Evolutionary conservation across 768 basidiomycete species (phyloP), one percentile per base, ranked within the genome.

Genomic region (Tulasnella sp.): DNA sequence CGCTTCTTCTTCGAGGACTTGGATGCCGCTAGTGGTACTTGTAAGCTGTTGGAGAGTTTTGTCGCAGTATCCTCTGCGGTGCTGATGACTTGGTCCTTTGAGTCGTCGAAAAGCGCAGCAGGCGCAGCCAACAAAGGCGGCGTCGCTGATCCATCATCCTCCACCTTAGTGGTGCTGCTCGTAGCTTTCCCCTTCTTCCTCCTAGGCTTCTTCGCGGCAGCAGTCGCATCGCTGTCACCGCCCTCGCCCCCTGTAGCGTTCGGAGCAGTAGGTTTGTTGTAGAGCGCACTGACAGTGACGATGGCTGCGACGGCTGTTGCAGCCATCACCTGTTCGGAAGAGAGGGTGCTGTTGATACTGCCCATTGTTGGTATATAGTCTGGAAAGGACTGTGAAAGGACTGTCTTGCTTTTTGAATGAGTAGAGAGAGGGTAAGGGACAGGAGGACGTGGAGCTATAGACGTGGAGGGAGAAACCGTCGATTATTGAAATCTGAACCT

Each of bases 351-450:
- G 60, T 76, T 74, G 54, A 75, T 65, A 21, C 75, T 72, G 47
- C 79, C 78, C 79, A 79, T 79, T 44, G 48, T 38, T 30, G 30
- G 23, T n/a, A n/a, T n/a, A n/a, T n/a, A n/a, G n/a, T n/a, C n/a
- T n/a, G n/a, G n/a, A n/a, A n/a, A n/a, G n/a, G n/a, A n/a, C n/a
- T n/a, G n/a, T n/a, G n/a, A n/a, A n/a, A n/a, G n/a, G n/a, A n/a
- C n/a, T n/a, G n/a, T n/a, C n/a, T n/a, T n/a, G n/a, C n/a, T n/a
- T n/a, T n/a, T n/a, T n/a, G n/a, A n/a, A n/a, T n/a, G n/a, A n/a
- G n/a, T n/a, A n/a, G n/a, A n/a, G n/a, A n/a, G n/a, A n/a, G n/a
- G n/a, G n/a, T n/a, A n/a, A n/a, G n/a, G n/a, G n/a, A n/a, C n/a
- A n/a, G n/a, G n/a, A n/a, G n/a, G n/a, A n/a, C n/a, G n/a, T n/a